phyloP scores from a whole-genome alignment of 75 land plant species.

The Selaginella moellendorffii region DNA sequence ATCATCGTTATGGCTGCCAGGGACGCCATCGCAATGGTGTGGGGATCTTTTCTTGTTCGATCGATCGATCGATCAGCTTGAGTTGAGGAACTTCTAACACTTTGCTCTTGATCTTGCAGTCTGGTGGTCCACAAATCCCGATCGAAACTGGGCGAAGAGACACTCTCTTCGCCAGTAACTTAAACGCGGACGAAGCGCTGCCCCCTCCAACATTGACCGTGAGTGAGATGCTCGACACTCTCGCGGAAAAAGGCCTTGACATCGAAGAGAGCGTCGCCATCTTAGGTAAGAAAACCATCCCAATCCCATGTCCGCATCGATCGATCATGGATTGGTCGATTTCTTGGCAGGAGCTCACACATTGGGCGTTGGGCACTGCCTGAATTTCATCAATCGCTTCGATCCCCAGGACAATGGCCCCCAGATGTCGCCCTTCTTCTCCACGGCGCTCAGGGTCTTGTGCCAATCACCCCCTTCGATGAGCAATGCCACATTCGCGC shows the following conservation, averaged over 20 bases:
- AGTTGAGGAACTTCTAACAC: too few relatives aligned
- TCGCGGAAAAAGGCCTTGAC: constrained; percentile 14
- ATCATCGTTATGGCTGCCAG: constrained; percentile 33
- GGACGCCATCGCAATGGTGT: constrained; percentile 18
- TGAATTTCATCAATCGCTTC: not conserved
- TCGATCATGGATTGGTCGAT: not conserved
- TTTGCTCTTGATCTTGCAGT: not conserved
- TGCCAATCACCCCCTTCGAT: constrained; percentile 1
- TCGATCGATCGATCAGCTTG: too few relatives aligned
- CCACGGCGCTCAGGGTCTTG: not conserved
- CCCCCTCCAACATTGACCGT: constrained; percentile 19
- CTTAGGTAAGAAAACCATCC: constrained; percentile 13
- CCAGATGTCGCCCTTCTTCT: constrained; percentile 4
- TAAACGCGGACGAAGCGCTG: constrained; percentile 9
- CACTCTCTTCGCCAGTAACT: constrained; percentile 10
- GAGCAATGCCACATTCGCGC: constrained; percentile 4
- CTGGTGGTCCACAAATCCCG: constrained; percentile 20
- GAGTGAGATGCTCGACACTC: not conserved
- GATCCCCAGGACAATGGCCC: not conserved
- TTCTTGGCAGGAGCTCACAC: not conserved
- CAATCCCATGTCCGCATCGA: not conserved
- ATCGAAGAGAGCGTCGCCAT: constrained; percentile 18
- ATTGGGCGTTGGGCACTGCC: constrained; percentile 2
- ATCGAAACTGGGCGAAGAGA: constrained; percentile 27
- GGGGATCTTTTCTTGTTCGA: too few relatives aligned